phyloP scores from a whole-genome alignment of 2,329 filamentous ascomycete species.

The Aspergillus arachidicola region DNA sequence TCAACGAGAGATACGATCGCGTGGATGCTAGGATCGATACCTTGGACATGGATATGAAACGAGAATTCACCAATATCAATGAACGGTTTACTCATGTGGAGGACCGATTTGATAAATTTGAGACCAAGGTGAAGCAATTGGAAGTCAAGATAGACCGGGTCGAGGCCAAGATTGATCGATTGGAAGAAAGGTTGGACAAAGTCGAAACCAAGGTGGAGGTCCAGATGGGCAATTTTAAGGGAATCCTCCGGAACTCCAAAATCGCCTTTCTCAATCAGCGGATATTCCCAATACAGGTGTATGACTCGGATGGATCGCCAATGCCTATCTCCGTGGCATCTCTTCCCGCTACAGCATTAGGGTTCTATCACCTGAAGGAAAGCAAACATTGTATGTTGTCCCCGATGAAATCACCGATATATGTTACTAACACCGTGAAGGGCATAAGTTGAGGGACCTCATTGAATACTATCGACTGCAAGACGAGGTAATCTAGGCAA shows the following conservation, averaged over 20 bases:
- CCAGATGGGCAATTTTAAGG: background rate
- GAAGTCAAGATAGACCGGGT: background rate
- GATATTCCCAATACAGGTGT: background rate
- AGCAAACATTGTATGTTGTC: background rate
- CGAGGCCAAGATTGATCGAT: background rate
- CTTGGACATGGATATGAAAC: background rate
- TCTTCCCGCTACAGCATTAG: background rate
- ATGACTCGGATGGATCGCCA: background rate
- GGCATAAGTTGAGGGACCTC: background rate
- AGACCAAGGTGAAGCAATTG: background rate
- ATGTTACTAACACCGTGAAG: background rate
- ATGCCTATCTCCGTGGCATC: background rate
- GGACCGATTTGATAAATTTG: background rate
- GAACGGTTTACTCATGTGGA: background rate
- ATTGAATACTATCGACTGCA: background rate
- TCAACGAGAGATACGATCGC: background rate
- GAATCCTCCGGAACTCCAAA: background rate
- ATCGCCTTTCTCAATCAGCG: background rate
- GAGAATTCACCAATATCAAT: background rate
- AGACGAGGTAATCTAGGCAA: background rate
- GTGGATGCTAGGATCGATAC: background rate
- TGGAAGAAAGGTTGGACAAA: background rate
- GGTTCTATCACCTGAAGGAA: background rate
- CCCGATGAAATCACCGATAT: no score
- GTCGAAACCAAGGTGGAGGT: background rate